Percentiles rank a stretch among this genome's conserved stretches.
These are phyloP conservation scores for Nothophoma quercina DNA, from an alignment of 2,329 filamentous ascomycete genomes.

Conservation along the genomic window DNA sequence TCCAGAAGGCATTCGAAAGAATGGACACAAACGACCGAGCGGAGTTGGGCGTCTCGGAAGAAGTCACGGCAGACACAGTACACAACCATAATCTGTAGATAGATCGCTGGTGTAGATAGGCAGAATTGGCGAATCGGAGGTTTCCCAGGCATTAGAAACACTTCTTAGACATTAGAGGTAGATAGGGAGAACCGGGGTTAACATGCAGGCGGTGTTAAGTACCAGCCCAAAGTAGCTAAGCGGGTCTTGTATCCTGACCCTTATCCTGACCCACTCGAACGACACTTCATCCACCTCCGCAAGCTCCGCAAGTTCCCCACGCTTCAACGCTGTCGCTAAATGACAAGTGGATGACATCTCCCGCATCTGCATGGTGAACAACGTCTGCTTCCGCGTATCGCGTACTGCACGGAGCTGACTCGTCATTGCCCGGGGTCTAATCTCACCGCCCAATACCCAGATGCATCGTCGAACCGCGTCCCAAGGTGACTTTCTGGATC, in stretches of 20 bases:
- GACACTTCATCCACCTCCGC: conserved; percentile 28
- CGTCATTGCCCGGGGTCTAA: neutral
- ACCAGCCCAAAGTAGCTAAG: conserved; percentile 34
- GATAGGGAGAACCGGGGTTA: conserved; percentile 26
- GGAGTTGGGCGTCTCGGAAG: conserved; percentile 47
- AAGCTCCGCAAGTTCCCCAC: conserved; percentile 29
- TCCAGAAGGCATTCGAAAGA: conserved; percentile 72
- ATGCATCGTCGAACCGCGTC: conserved; percentile 10
- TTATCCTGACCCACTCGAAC: conserved; percentile 24
- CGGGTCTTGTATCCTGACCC: conserved; percentile 30
- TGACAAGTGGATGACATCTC: conserved; percentile 12
- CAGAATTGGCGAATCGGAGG: conserved; percentile 11
- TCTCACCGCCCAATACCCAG: conserved; percentile 17
- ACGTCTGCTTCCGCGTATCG: neutral
- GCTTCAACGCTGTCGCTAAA: conserved; percentile 10
- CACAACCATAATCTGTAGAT: conserved; percentile 21
- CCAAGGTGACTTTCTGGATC: conserved; percentile 2
- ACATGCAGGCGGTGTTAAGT: conserved; percentile 32
- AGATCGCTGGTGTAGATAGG: conserved; percentile 1
- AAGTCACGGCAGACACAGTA: conserved; percentile 23
- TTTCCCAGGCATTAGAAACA: conserved; percentile 24
- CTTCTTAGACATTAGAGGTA: conserved; percentile 35
- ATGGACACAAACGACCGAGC: conserved; percentile 64
- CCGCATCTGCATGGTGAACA: conserved; percentile 4
- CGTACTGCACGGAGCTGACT: neutral